Conservation (phyloP, 1,284 basidiomycete species). For the Ustilago xerochloae region DNA sequence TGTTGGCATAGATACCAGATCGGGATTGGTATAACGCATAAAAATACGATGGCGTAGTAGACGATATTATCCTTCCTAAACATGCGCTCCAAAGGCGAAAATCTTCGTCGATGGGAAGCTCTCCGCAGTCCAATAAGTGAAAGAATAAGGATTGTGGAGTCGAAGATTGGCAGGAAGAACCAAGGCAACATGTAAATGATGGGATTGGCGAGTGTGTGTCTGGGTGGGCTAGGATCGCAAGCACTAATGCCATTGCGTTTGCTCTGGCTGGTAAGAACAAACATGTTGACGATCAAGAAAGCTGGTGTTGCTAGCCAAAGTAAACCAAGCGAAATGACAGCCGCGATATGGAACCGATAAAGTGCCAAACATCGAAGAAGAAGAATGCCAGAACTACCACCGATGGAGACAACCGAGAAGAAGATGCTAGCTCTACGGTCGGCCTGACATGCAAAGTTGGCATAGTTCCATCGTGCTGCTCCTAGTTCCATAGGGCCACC, state of each 20-base stretch:
- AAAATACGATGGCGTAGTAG: conserved; percentile 44
- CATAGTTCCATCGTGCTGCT: conserved; percentile 38
- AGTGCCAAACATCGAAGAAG: conserved; percentile 44
- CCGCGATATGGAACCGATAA: conserved; percentile 40
- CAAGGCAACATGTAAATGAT: conserved; percentile 45
- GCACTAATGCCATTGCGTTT: conserved; percentile 42
- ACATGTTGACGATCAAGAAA: conserved; percentile 41
- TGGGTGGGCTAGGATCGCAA: conserved; percentile 37
- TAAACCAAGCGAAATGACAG: conserved; percentile 32
- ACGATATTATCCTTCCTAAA: conserved; percentile 52
- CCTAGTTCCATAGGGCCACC: conserved; percentile 29
- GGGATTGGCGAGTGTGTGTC: conserved; percentile 9
- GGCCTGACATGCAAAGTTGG: conserved; percentile 41
- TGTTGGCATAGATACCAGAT: conserved; percentile 41
- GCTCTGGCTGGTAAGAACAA: conserved; percentile 36
- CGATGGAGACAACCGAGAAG: conserved; percentile 44
- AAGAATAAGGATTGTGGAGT: conserved; percentile 43
- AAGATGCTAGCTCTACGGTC: conserved; percentile 37
- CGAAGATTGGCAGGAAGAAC: conserved; percentile 51
- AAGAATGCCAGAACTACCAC: conserved; percentile 46
- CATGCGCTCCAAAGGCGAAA: conserved; percentile 43
- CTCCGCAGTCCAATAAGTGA: conserved; percentile 39
- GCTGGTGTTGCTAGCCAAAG: conserved; percentile 44
- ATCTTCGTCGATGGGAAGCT: conserved; percentile 36
- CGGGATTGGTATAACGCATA: conserved; percentile 48